Evolutionary conservation across 2,329 filamentous ascomycete genomes (phyloP), one percentile per base, ranked within the genome.

Genomic region (Aureobasidium sp.): DNA sequence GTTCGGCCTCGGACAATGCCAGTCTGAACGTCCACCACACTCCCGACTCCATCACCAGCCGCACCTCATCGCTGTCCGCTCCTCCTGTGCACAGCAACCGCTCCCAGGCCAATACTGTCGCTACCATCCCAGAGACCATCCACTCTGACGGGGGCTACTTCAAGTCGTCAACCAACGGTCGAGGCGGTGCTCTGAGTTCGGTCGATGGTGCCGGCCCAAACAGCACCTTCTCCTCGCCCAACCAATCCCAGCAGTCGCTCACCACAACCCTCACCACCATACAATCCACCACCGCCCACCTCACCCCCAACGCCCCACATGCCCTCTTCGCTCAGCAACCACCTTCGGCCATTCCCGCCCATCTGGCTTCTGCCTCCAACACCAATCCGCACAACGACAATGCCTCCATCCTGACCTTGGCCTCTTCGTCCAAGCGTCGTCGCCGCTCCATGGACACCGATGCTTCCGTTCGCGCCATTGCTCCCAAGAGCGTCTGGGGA

Each of bases 251-350:
- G 42, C 84, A 83, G 57, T 91, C 87, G 2, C 74, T 94, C 51
- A 88, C 88, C 1, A 93, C 88, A 0, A 93, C 88, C 1, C 74
- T 94, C 53, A 93, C 88, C 0, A 94, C 88, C 0, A 90, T 94
- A 55, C 88, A 91, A 63, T 91, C 88, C 1, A 75, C 81, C 57
- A 76, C 75, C 17, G 64, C 68, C 2, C 62, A 72, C 35, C 64
- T 45, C 63, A 64, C 49, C 38, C 39, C 29, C 57, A 57, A 62
- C 63, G 17, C 19, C 12, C 27, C 67, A 68, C 27, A 41, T 4
- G 6, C 50, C 25, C 62, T 57, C 38, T 60, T 61, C 45, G 57
- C 58, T 1, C 22, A 42, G 24, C 51, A 54, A 4, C 51, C 40
- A 4, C 37, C 30, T 10, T 47, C 50, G 8, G 50, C 40, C 6